Conservation (phyloP, 2,329 filamentous ascomycete species). For the Microcyclosporella mali region DNA sequence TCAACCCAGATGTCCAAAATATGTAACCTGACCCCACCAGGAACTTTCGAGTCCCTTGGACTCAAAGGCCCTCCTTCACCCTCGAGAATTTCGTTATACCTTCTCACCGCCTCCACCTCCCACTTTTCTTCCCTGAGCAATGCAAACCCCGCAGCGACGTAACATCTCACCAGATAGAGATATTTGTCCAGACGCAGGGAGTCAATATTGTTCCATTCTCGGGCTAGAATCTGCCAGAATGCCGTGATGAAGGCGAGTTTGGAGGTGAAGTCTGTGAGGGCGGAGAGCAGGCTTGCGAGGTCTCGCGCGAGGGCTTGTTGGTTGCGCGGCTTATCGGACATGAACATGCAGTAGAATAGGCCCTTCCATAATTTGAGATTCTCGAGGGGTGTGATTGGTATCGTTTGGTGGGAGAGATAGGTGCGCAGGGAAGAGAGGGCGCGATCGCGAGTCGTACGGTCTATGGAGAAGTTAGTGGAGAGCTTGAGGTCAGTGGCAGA, state of each 20-base stretch:
- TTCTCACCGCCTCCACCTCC: constrained; percentile 33
- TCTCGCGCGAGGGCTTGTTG: constrained; percentile 78
- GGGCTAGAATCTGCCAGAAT: constrained; percentile 48
- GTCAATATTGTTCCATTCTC: constrained; percentile 49
- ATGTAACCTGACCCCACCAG: constrained; percentile 81
- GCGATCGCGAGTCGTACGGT: constrained; percentile 26
- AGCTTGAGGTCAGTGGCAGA: not conserved
- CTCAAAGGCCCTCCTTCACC: constrained; percentile 39
- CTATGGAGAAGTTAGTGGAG: constrained; percentile 10
- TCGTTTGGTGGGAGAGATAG: constrained; percentile 63
- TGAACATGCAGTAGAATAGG: constrained; percentile 83
- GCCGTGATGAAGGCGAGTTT: constrained; percentile 41
- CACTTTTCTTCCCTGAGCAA: constrained; percentile 34
- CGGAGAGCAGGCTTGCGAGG: constrained; percentile 63
- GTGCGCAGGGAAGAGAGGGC: constrained; percentile 67
- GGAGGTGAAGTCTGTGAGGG: constrained; percentile 44
- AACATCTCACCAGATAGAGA: constrained; percentile 72
- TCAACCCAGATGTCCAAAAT: constrained; percentile 87
- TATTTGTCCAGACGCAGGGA: constrained; percentile 76
- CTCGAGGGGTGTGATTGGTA: constrained; percentile 60
- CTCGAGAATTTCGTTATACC: constrained; percentile 44
- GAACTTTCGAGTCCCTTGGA: constrained; percentile 52
- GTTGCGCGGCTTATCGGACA: constrained; percentile 81
- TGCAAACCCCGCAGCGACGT: constrained; percentile 64
- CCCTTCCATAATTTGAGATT: constrained; percentile 90